Evolutionary conservation across 148 eudicot genomes (phyloP).

Genomic region (Nyssa sinensis): DNA sequence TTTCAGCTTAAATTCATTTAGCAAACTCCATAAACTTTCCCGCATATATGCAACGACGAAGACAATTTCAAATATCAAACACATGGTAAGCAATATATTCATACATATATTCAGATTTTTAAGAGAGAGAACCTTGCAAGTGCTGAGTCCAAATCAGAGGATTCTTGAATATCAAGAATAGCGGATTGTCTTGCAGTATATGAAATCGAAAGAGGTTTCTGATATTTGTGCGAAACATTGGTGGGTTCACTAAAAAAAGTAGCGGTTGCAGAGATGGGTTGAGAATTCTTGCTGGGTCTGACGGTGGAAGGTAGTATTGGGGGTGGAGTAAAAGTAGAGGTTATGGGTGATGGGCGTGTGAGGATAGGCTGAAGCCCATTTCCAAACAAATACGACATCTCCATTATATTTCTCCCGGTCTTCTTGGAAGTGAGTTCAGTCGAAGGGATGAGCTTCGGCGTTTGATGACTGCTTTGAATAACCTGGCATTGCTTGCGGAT

Average conservation of each 20-base stretch:
- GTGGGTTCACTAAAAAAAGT: conserved; percentile 10
- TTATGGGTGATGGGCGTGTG: background rate
- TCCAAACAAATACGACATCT: conserved; percentile 20
- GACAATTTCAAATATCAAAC: conserved; percentile 7
- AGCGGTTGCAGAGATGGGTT: conserved; percentile 10
- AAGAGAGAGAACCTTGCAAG: conserved; percentile 40
- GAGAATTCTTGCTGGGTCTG: conserved; percentile 16
- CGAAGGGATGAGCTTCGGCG: no score
- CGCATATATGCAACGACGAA: background rate
- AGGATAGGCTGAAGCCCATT: conserved; percentile 16
- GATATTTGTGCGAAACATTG: conserved; percentile 2
- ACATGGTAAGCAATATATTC: background rate
- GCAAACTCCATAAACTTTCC: background rate
- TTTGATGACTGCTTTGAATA: no score
- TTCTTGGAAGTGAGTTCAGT: background rate
- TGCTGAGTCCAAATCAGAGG: conserved; percentile 46
- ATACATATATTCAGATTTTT: background rate
- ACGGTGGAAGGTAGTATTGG: background rate
- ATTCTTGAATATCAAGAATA: conserved; percentile 39
- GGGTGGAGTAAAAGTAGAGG: conserved; percentile 13
- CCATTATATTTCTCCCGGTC: conserved; percentile 19
- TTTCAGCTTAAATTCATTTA: background rate
- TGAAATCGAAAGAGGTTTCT: conserved; percentile 13
- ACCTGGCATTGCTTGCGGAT: background rate
- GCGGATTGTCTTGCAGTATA: conserved; percentile 33